Evolutionary conservation across 495 filamentous ascomycete species (phyloP), one percentile per base, ranked within the genome.

Genomic region (Trichoderma orchidacearum): DNA sequence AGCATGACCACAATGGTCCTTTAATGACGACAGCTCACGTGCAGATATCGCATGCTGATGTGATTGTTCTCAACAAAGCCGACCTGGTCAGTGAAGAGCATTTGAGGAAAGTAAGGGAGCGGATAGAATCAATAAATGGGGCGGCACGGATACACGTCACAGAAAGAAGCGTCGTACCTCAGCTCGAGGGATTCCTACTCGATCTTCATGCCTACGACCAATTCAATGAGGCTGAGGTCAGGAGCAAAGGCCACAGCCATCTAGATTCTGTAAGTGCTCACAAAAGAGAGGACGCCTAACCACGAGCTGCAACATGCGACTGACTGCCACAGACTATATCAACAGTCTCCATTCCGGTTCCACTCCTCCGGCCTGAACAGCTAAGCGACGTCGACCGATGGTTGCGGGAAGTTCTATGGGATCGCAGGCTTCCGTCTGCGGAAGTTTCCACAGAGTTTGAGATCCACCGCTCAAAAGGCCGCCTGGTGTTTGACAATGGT

Each of bases 1-100:
- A 83, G 45, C 70, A 68, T 41, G 70, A 75, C 23, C 68, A 67
- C 13, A 68, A 60, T 32, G 85, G 85, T 0, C 81, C 85, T 11
- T 71, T 85, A 28, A 72, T 94, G 62, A 94, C 91, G 0, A 95
- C 87, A 41, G 94, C 94, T 23, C 92, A 97, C 69, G 79, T 96
- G 58, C 93, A 98, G 62, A 95, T 97, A 36, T 94, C 89, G 2
- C 91, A 96, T 65, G 94, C 93, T n/a, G 93, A 98, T 71, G 88
- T 96, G 15, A 79, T 98, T 18, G 80, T 98, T 36, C 78, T 98
- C 45, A 98, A 97, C 70, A 98, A 98, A 68, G 75, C 80, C n/a
- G 93, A 98, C 65, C 72, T 95, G 0, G 89, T 97, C n/a, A 79
- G 78, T 13, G 63, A 73, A 0, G 68, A 79, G 11, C 83, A 95